Percentiles rank a stretch among this genome's conserved stretches.
Evolutionary conservation across 202 grass and related monocot species (phyloP).

Genomic region (Musa balbisiana): DNA sequence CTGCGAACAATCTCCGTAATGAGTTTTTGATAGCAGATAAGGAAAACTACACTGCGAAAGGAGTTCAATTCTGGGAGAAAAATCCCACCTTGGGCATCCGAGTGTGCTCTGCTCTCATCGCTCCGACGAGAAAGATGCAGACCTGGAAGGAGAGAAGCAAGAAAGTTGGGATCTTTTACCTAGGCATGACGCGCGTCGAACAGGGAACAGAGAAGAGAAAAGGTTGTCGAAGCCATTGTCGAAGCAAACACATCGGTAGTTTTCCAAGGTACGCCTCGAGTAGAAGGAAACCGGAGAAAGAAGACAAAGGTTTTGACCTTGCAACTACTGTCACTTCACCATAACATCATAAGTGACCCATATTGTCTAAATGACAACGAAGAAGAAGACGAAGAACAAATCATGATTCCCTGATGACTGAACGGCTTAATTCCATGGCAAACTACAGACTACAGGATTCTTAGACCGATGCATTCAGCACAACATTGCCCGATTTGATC

Average conservation of each 20-base stretch:
- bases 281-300: background rate
- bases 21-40: background rate
- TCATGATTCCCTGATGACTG: background rate
- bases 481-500: too few relatives aligned
- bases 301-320: background rate
- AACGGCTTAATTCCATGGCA: too few relatives aligned
- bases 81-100: constrained; percentile 59
- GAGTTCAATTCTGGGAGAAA: background rate
- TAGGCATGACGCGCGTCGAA: background rate
- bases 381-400: background rate
- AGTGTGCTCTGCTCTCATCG: constrained; percentile 43
- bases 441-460: too few relatives aligned
- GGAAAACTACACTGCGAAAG: background rate
- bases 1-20: constrained; percentile 24
- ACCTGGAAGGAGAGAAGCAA: background rate
- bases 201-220: background rate
- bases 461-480: too few relatives aligned
- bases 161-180: background rate
- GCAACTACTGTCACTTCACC: background rate
- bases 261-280: background rate
- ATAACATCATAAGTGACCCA: background rate
- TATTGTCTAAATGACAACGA: background rate
- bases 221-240: background rate
- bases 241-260: background rate
- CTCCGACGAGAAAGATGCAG: background rate